Percentiles rank a stretch among this genome's conserved stretches.
These are phyloP conservation scores for Pythium brassicae DNA, from an alignment of 352 stramenopile species.

Conservation along the genomic window DNA sequence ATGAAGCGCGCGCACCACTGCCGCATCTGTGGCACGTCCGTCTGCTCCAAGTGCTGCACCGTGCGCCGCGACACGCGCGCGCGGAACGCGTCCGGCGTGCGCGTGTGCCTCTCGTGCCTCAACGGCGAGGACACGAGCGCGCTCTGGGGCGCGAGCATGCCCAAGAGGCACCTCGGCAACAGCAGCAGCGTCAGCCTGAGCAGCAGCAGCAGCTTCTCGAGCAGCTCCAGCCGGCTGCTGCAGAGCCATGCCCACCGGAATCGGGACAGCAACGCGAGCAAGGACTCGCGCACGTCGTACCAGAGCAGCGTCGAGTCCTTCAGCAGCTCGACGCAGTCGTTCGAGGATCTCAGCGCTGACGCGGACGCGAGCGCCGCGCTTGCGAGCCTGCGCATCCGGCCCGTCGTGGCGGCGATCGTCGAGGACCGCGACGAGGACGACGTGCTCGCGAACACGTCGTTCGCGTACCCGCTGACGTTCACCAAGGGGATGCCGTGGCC, in stretches of 20 bases:
- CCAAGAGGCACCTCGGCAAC: slow-evolving; percentile 22
- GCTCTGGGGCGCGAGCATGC: slow-evolving; percentile 33
- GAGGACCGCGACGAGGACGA: slow-evolving; percentile 48
- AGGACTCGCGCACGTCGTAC: slow-evolving; percentile 19
- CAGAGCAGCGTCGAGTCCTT: slow-evolving; percentile 19
- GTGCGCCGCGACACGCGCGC: slow-evolving; percentile 40
- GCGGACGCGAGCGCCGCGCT: slow-evolving; percentile 12
- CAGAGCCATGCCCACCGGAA: not conserved
- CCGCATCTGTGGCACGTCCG: slow-evolving; percentile 59
- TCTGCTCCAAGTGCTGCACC: slow-evolving; percentile 76
- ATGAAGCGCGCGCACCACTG: slow-evolving; percentile 76
- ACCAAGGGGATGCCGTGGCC: slow-evolving; percentile 73
- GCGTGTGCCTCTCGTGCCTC: slow-evolving; percentile 67
- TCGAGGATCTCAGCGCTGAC: slow-evolving; percentile 9
- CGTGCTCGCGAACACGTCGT: slow-evolving; percentile 48
- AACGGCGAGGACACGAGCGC: slow-evolving; percentile 50
- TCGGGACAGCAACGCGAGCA: slow-evolving; percentile 3
- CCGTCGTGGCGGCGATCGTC: slow-evolving; percentile 3
- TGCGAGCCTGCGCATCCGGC: slow-evolving; percentile 14
- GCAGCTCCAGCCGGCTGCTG: slow-evolving; percentile 11
- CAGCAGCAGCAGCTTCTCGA: slow-evolving; percentile 10
- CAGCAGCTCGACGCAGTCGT: slow-evolving; percentile 17
- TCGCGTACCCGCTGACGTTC: slow-evolving; percentile 68
- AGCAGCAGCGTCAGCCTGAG: not conserved
- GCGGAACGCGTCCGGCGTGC: slow-evolving; percentile 22